Base-by-base conservation (phyloP, 331 rosid species). In the Pyracantha coccinea region DNA sequence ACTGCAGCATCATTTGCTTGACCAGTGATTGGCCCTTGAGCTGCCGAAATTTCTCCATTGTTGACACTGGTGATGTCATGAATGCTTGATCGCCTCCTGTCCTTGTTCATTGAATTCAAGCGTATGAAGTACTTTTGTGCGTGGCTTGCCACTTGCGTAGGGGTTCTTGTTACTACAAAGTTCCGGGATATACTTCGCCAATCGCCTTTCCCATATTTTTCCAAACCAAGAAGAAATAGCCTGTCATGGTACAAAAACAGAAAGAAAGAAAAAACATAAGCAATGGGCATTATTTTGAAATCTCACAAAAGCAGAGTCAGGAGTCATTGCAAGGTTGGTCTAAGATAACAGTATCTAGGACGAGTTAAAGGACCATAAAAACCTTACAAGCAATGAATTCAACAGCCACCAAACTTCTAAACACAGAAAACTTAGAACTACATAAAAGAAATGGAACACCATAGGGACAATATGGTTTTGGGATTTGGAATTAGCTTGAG, bases 91-190 rank as follows among this genome's bases (percentile, higher is more conserved):
- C 98, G 87, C 85, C 95, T 87, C 85, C 97, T 83, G 71, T 94
- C 96, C 77, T 94, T 94, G 71, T 91, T 90, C 92, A 83, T 94
- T 0, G 98, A 94, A 75, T 88, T 91, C 88, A 88, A 84, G 44
- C 97, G 96, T 60, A 91, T 88, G 82, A 88, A 90, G 83, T 94
- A 94, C 68, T 94, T 94, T 60, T 94, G 98, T 72, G 98, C 98
- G 73, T 94, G 98, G 86, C 98, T 94, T 78, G 98, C 98, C 60
- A 94, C 97, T 84, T 94, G 98, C 7, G 98, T 94, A 7, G 97
- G 98, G n/a, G 97, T 91, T 80, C 95, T 88, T 29, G 97, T 91
- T 65, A 91, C 96, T 63, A 94, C 98, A 75, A 81, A 91, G 81
- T 92, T 90, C 47, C 97, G 89, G 2, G 98, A 94, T 87, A 94